Conservation (phyloP, 2,329 filamentous ascomycete genomes). For the Trichoderma polysporum region DNA sequence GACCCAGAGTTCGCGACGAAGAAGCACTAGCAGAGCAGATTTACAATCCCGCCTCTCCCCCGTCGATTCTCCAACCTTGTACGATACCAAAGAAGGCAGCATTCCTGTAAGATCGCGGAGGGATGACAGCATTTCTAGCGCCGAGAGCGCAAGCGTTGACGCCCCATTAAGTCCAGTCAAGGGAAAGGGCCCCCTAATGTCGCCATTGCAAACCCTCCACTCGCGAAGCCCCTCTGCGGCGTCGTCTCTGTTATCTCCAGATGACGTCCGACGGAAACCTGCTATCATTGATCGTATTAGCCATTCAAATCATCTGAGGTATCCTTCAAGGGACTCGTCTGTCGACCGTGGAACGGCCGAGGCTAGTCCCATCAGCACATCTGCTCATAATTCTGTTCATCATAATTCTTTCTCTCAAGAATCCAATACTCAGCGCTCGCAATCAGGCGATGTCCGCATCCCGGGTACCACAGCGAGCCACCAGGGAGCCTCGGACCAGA, state of each 20-base stretch:
- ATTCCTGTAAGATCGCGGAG: slow-evolving; percentile 37
- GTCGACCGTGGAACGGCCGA: slow-evolving; percentile 57
- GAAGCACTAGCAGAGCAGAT: slow-evolving; percentile 46
- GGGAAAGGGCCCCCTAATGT: slow-evolving; percentile 32
- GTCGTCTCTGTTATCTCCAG: slow-evolving; percentile 39
- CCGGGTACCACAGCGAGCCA: slow-evolving; percentile 54
- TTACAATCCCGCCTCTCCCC: slow-evolving; percentile 37
- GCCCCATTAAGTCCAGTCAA: slow-evolving; percentile 42
- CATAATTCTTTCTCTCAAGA: slow-evolving; percentile 57
- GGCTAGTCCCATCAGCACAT: slow-evolving; percentile 57
- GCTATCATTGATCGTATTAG: slow-evolving; percentile 58
- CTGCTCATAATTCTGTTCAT: slow-evolving; percentile 57
- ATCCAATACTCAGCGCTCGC: slow-evolving; percentile 44
- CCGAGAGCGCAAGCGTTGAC: slow-evolving; percentile 48
- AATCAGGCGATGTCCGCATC: slow-evolving; percentile 50
- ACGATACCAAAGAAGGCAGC: slow-evolving; percentile 40
- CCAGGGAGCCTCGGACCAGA: slow-evolving; percentile 57
- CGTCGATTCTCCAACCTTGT: slow-evolving; percentile 36
- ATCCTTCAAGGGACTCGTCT: slow-evolving; percentile 58
- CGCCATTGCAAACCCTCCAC: slow-evolving; percentile 38
- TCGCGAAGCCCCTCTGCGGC: slow-evolving; percentile 36
- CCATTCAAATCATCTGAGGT: slow-evolving; percentile 44
- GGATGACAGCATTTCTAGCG: slow-evolving; percentile 44
- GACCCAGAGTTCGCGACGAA: slow-evolving; percentile 38
- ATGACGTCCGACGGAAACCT: slow-evolving; percentile 45